Conservation (phyloP, 2,329 filamentous ascomycete species). For the Cephalotrichum gorgonifer region DNA sequence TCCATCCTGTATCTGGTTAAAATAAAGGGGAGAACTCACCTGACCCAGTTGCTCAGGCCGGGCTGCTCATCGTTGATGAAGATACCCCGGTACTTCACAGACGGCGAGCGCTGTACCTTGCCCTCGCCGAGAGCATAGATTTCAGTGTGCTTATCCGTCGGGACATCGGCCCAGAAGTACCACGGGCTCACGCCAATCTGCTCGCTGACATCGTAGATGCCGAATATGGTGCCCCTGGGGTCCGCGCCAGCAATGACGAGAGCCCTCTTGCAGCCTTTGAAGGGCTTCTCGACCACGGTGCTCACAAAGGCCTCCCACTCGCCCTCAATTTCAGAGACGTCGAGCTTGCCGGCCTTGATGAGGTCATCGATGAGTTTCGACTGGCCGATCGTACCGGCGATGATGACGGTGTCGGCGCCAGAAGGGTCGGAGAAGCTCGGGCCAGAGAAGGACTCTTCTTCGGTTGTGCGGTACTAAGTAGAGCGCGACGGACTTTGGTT, state of each 20-base stretch:
- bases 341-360: slow-evolving; percentile 30
- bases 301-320: slow-evolving; percentile 50
- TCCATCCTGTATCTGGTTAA: no score
- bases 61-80: slow-evolving; percentile 65
- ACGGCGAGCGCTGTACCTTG: slow-evolving; percentile 48
- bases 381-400: slow-evolving; percentile 54
- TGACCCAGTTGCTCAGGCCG: slow-evolving; percentile 55
- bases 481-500: not conserved
- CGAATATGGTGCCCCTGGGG: slow-evolving; percentile 48
- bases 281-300: slow-evolving; percentile 33
- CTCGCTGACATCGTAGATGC: slow-evolving; percentile 48
- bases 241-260: slow-evolving; percentile 49
- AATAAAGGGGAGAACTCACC: slow-evolving; percentile 15
- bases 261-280: slow-evolving; percentile 32
- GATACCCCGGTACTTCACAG: slow-evolving; percentile 57
- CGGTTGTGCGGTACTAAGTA: slow-evolving; percentile 9
- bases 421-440: slow-evolving; percentile 31
- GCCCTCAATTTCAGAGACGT: slow-evolving; percentile 32
- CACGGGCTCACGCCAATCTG: slow-evolving; percentile 59
- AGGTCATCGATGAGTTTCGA: slow-evolving; percentile 52
- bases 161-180: slow-evolving; percentile 59
- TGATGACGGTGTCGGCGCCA: slow-evolving; percentile 44
- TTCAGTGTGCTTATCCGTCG: slow-evolving; percentile 34
- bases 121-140: slow-evolving; percentile 44
- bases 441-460: slow-evolving; percentile 18